Evolutionary conservation across 2,329 filamentous ascomycete species (phyloP).

Genomic region (Colletotrichum graminicola): DNA sequence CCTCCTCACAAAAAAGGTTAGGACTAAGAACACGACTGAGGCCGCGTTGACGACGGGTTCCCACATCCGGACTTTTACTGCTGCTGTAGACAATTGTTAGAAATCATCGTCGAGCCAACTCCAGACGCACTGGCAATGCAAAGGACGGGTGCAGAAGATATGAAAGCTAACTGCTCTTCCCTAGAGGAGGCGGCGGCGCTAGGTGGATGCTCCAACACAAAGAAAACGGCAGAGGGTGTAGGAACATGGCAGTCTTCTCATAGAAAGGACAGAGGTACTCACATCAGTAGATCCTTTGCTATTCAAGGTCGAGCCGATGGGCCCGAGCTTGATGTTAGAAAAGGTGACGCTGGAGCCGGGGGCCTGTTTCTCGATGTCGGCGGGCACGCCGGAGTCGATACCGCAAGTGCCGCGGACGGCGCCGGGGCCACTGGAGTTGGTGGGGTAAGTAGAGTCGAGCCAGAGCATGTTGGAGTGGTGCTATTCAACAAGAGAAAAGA

Average conservation of each 20-base stretch:
- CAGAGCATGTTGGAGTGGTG: constrained; percentile 78
- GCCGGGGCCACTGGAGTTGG: constrained; percentile 59
- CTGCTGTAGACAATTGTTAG: not conserved
- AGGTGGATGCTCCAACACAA: not conserved
- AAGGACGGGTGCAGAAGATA: not conserved
- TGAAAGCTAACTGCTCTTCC: not conserved
- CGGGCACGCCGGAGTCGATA: constrained; percentile 63
- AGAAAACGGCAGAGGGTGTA: not conserved
- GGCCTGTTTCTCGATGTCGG: constrained; percentile 59
- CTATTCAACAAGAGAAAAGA: constrained; percentile 35
- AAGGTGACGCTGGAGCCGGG: constrained; percentile 66
- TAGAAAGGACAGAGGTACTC: not conserved
- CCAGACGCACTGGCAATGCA: not conserved
- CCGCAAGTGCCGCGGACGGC: constrained; percentile 66
- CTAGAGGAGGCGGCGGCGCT: not conserved
- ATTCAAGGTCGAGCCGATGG: constrained; percentile 66
- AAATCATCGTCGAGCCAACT: not conserved
- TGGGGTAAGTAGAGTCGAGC: constrained; percentile 77
- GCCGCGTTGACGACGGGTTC: not conserved
- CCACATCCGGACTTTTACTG: constrained; percentile 3
- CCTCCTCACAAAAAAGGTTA: not conserved
- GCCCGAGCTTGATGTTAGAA: constrained; percentile 64
- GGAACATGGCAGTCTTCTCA: no score
- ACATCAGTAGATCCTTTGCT: constrained; percentile 25
- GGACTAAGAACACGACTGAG: not conserved